A percentile compares a stretch with the other conserved stretches of the same genome.
phyloP scores from a whole-genome alignment of 345 rosid species.

The Citrus trifoliata region DNA sequence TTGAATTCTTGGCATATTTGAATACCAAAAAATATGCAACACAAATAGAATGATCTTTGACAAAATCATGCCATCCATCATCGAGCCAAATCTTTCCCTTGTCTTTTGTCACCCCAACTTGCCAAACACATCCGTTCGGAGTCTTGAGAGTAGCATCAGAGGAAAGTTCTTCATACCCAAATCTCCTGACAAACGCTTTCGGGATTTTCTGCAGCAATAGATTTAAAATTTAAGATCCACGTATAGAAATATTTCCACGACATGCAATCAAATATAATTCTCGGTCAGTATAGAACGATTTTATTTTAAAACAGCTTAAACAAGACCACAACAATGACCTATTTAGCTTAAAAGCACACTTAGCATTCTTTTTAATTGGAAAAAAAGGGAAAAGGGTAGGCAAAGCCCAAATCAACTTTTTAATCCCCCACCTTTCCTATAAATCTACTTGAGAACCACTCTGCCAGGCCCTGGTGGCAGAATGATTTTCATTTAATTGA shows the following conservation, averaged over 20 bases:
- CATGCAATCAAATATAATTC: too few species aligned
- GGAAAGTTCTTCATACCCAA: slow-evolving; percentile 29
- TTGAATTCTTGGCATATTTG: slow-evolving; percentile 29
- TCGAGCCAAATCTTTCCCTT: slow-evolving; percentile 34
- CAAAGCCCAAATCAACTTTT: too few species aligned
- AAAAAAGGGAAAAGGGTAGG: too few species aligned
- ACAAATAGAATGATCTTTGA: slow-evolving; percentile 27
- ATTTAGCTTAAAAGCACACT: background rate
- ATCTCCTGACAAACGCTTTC: slow-evolving; percentile 26
- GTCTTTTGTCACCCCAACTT: slow-evolving; percentile 24
- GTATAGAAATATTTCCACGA: too few species aligned
- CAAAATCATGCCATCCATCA: slow-evolving; percentile 37
- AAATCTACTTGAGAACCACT: too few species aligned
- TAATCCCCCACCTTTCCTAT: too few species aligned
- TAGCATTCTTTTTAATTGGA: too few species aligned
- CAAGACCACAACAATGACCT: background rate
- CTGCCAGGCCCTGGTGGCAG: too few species aligned
- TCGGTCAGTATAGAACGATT: background rate
- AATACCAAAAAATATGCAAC: slow-evolving; percentile 34
- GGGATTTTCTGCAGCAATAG: slow-evolving; percentile 33
- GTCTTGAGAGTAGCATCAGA: slow-evolving; percentile 17
- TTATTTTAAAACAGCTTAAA: too few species aligned
- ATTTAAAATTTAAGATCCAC: background rate
- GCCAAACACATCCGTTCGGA: slow-evolving; percentile 37
- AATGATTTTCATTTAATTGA: too few species aligned